These are phyloP conservation scores for Amaranthus cruentus DNA, from an alignment of 148 eudicot species.

Conservation along the genomic window DNA sequence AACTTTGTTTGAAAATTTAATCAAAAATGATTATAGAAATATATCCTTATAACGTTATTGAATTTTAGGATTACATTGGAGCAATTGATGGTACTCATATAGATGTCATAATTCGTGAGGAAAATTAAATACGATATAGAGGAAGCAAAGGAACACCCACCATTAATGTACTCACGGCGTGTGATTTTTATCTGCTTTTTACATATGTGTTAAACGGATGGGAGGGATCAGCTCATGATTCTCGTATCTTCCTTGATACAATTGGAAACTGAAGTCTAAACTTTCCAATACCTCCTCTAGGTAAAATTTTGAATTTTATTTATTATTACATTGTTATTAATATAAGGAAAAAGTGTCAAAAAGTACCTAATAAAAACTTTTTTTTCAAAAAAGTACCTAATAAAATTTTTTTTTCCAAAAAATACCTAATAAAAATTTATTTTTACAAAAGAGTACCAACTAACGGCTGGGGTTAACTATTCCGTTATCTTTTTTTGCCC, in stretches of 20 bases:
- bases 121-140: not conserved
- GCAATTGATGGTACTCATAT: not conserved
- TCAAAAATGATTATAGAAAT: too few species aligned
- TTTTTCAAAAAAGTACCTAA: too few species aligned
- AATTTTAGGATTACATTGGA: not conserved
- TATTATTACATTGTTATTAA: not conserved
- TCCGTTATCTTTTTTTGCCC: too few species aligned
- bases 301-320: not conserved
- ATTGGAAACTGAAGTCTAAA: not conserved
- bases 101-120: not conserved
- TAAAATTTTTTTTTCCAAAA: too few species aligned
- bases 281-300: not conserved
- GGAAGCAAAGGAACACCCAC: not conserved
- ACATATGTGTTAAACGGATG: not conserved
- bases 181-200: not conserved
- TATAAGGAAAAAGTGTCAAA: not conserved
- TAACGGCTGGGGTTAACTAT: too few species aligned
- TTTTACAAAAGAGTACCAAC: too few species aligned
- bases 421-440: too few species aligned
- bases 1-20: too few species aligned
- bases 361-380: too few species aligned
- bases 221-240: conserved; percentile 12
- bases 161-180: not conserved
- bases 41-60: not conserved
- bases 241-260: not conserved